phyloP scores from a whole-genome alignment of 352 stramenopile species.

The Globisporangium paroecandrum region DNA sequence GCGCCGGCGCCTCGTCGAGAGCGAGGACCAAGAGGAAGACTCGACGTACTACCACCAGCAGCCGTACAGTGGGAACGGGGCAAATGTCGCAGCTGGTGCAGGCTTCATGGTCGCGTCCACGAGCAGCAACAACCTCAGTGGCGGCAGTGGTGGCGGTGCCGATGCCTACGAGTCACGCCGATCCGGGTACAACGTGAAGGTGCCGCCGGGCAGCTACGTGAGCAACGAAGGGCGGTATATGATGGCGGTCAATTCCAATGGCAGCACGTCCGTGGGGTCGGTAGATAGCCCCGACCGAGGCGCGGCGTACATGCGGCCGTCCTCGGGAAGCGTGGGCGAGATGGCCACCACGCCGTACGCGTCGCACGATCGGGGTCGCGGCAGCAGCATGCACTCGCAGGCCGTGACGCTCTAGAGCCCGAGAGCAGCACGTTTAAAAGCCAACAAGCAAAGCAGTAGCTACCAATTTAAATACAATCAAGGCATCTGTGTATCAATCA shows the following conservation, averaged over 20 bases:
- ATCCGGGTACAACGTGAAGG: not conserved
- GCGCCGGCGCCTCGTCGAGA: slow-evolving; percentile 42
- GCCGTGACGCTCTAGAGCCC: slow-evolving; percentile 12
- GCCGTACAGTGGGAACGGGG: slow-evolving; percentile 15
- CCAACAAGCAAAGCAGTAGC: not conserved
- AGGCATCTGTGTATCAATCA: not conserved
- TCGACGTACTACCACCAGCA: slow-evolving; percentile 43
- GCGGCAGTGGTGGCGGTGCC: not conserved
- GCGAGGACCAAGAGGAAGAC: slow-evolving; percentile 41
- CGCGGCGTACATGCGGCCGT: not conserved
- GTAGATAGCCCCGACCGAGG: slow-evolving; percentile 5
- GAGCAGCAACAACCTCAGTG: slow-evolving; percentile 9
- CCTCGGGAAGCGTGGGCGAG: slow-evolving; percentile 13
- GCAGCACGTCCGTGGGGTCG: not conserved
- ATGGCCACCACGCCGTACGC: slow-evolving; percentile 5
- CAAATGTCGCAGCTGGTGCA: not conserved
- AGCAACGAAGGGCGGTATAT: slow-evolving; percentile 13
- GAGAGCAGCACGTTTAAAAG: not conserved
- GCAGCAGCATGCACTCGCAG: slow-evolving; percentile 8
- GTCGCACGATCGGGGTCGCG: slow-evolving; percentile 1
- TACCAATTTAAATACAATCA: not conserved
- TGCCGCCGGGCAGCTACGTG: not conserved
- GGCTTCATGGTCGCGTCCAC: not conserved
- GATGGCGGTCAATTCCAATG: slow-evolving; percentile 1
- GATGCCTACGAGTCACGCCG: slow-evolving; percentile 3